These are phyloP conservation scores for Phytophthora melonis DNA, from an alignment of 352 stramenopile genomes.

Conservation along the genomic window DNA sequence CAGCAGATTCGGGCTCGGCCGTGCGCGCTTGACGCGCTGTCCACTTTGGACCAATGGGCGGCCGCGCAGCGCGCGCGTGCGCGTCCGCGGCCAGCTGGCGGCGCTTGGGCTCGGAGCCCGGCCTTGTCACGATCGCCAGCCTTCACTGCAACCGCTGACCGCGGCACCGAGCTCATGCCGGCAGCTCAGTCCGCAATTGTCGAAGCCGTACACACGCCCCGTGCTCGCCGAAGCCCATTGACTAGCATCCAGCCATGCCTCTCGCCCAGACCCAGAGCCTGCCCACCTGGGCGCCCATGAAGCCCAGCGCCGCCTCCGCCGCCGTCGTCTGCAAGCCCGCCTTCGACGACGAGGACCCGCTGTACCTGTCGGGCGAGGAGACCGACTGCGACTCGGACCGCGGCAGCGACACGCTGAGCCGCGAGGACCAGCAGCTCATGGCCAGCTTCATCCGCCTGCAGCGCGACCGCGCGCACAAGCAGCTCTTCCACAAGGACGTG, in stretches of 20 bases:
- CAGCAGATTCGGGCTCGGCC: constrained; percentile 33
- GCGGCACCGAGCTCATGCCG: neutral
- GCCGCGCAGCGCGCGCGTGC: neutral
- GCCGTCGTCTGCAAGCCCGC: constrained; percentile 7
- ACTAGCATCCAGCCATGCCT: constrained; percentile 28
- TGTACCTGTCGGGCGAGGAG: constrained; percentile 66
- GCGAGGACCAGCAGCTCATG: constrained; percentile 61
- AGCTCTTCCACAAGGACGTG: constrained; percentile 1
- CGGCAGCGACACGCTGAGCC: constrained; percentile 52
- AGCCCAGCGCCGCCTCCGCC: neutral
- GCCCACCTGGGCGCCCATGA: constrained; percentile 33
- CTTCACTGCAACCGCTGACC: constrained; percentile 15
- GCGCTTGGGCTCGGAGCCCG: constrained; percentile 5
- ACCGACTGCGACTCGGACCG: constrained; percentile 77
- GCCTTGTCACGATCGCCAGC: constrained; percentile 28
- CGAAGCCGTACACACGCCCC: constrained; percentile 18
- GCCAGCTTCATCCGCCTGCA: constrained; percentile 51
- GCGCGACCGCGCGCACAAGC: constrained; percentile 35
- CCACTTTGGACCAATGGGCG: constrained; percentile 23
- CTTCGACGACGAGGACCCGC: constrained; percentile 43
- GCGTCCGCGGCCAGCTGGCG: neutral
- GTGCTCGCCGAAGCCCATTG: constrained; percentile 9
- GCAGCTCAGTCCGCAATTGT: constrained; percentile 50
- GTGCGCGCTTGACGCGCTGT: constrained; percentile 24
- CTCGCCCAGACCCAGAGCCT: constrained; percentile 51